A percentile compares a stretch with the other conserved stretches of the same genome.
These are phyloP conservation scores for Phytophthora syringae DNA, from an alignment of 352 stramenopile species.

Conservation along the genomic window DNA sequence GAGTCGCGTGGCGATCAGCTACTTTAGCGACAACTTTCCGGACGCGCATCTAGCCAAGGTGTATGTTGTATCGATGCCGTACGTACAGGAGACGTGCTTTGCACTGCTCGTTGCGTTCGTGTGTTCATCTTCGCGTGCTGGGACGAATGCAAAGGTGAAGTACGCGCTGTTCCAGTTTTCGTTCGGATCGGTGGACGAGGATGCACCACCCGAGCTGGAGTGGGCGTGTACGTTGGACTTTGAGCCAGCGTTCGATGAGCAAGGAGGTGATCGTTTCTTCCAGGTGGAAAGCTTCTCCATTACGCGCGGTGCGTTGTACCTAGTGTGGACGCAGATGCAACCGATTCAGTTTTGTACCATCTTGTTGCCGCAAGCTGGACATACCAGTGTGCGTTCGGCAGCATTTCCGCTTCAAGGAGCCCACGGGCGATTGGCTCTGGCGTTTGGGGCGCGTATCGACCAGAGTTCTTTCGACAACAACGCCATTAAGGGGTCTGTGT, in stretches of 20 bases:
- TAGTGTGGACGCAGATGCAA: constrained; percentile 67
- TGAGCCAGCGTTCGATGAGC: constrained; percentile 63
- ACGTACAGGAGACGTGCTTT: constrained; percentile 64
- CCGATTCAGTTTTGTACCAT: constrained; percentile 74
- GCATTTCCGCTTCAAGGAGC: constrained; percentile 75
- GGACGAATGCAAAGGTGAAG: constrained; percentile 52
- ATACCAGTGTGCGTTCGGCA: constrained; percentile 60
- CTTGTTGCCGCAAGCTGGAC: constrained; percentile 52
- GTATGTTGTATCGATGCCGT: constrained; percentile 70
- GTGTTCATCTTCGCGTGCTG: constrained; percentile 51
- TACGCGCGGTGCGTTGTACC: constrained; percentile 66
- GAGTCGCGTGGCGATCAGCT: constrained; percentile 62
- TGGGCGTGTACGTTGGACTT: constrained; percentile 76
- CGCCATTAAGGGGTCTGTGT: constrained; percentile 68
- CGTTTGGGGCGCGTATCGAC: constrained; percentile 63
- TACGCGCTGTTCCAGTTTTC: constrained; percentile 81
- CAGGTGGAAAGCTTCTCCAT: constrained; percentile 68
- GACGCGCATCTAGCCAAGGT: constrained; percentile 66
- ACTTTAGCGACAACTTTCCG: constrained; percentile 77
- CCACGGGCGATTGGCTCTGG: constrained; percentile 50
- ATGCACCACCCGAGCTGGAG: constrained; percentile 46
- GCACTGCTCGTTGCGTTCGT: constrained; percentile 73
- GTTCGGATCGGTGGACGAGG: constrained; percentile 33
- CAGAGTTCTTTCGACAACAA: constrained; percentile 56
- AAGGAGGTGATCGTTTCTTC: constrained; percentile 46